Percentiles rank a stretch among this genome's conserved stretches.
Evolutionary conservation across 1,139 yeast species (phyloP).

Genomic region (Geotrichum restrictum): DNA sequence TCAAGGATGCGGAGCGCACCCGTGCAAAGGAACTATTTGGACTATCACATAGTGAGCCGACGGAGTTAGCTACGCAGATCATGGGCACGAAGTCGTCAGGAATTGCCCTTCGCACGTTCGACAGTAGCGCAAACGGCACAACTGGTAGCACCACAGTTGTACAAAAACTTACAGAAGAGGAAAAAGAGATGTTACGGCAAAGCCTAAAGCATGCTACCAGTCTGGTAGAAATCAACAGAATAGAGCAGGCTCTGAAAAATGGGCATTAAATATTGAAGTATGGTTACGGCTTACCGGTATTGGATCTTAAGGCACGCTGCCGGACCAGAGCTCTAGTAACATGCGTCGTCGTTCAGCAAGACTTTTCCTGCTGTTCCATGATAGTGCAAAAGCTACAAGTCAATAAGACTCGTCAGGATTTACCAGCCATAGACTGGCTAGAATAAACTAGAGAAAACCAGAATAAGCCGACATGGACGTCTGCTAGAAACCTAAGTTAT

Average conservation of each 20-base stretch:
- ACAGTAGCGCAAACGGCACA: slow-evolving; percentile 10
- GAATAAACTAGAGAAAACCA: not conserved
- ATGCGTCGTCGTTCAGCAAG: too few species aligned
- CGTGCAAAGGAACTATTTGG: slow-evolving; percentile 50
- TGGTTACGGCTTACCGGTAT: too few species aligned
- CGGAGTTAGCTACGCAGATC: slow-evolving; percentile 33
- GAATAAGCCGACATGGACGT: too few species aligned
- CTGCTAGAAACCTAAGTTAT: too few species aligned
- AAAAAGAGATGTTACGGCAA: slow-evolving; percentile 48
- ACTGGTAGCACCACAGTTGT: slow-evolving; percentile 30
- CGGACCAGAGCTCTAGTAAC: too few species aligned
- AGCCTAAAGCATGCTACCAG: slow-evolving; percentile 61
- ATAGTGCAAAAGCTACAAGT: too few species aligned
- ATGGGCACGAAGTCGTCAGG: slow-evolving; percentile 28
- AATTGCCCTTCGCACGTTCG: slow-evolving; percentile 1
- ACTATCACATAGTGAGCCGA: slow-evolving; percentile 33
- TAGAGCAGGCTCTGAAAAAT: slow-evolving; percentile 52
- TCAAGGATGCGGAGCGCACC: slow-evolving; percentile 53
- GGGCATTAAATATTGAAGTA: too few species aligned
- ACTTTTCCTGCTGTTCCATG: too few species aligned
- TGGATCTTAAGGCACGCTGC: too few species aligned
- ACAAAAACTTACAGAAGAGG: slow-evolving; percentile 51
- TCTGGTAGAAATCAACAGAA: slow-evolving; percentile 67
- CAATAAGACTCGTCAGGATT: too few species aligned
- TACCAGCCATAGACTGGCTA: not conserved